Evolutionary conservation across 352 stramenopile species (phyloP).

Genomic region (Globisporangium middletonii): DNA sequence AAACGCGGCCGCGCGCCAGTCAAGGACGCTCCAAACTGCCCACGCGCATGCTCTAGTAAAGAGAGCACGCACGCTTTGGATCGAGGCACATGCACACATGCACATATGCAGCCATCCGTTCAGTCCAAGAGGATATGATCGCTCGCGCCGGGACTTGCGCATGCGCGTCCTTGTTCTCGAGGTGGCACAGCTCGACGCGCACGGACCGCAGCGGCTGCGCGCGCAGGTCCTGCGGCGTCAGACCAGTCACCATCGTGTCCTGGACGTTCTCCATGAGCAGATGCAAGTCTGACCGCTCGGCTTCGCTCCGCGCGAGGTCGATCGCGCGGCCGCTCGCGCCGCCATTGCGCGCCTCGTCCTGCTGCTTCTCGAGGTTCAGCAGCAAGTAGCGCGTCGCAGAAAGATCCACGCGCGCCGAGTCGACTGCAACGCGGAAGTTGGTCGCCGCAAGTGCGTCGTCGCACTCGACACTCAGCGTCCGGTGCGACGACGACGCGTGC

Average conservation of each 20-base stretch:
- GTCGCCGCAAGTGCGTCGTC: constrained; percentile 45
- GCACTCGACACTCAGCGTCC: constrained; percentile 71
- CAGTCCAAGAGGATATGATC: constrained; percentile 29
- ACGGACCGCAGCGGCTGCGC: constrained; percentile 74
- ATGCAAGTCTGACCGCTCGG: constrained; percentile 67
- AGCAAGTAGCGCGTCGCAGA: constrained; percentile 73
- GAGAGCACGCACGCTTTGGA: background rate
- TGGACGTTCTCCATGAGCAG: constrained; percentile 79
- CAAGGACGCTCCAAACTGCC: constrained; percentile 6
- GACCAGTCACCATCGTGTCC: constrained; percentile 69
- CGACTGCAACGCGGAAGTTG: constrained; percentile 78
- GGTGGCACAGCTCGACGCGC: constrained; percentile 76
- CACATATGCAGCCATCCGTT: background rate
- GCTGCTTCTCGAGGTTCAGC: constrained; percentile 78
- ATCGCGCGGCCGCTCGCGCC: constrained; percentile 1
- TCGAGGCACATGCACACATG: background rate
- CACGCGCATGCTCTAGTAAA: background rate
- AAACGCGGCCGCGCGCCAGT: constrained; percentile 2
- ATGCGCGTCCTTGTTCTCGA: constrained; percentile 85
- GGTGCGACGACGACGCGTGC: constrained; percentile 22
- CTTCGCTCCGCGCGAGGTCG: constrained; percentile 31
- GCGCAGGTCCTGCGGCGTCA: constrained; percentile 62
- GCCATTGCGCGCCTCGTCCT: constrained; percentile 51
- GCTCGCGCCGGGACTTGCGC: constrained; percentile 64
- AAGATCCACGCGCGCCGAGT: constrained; percentile 66